Evolutionary conservation across 2,329 filamentous ascomycete species (phyloP).

Genomic region (Colletotrichum plurivorum): DNA sequence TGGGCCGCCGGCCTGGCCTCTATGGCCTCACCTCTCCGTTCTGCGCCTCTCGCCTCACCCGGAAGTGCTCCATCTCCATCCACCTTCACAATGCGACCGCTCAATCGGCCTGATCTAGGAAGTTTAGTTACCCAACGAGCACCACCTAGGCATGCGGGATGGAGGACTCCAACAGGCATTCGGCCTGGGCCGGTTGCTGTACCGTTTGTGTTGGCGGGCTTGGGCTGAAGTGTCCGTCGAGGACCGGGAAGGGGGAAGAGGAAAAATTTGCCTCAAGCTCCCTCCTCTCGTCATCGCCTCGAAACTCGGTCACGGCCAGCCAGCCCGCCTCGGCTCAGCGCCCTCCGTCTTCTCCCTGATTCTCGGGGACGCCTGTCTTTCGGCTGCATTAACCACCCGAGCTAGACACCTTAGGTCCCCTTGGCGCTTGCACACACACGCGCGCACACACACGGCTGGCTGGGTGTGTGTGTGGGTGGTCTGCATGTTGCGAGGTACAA

Average conservation of each 20-base stretch:
- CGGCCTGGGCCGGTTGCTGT: slow-evolving; percentile 9
- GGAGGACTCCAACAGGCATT: slow-evolving; percentile 37
- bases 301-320: slow-evolving; percentile 1
- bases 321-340: slow-evolving; percentile 17
- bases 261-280: slow-evolving; percentile 16
- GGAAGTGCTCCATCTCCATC: slow-evolving; percentile 10
- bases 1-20: slow-evolving; percentile 27
- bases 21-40: neutral
- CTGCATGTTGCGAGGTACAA: slow-evolving; percentile 3
- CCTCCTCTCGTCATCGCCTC: slow-evolving; percentile 10
- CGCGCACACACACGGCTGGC: neutral
- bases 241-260: too few species aligned
- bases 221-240: slow-evolving; percentile 2
- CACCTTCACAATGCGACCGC: neutral
- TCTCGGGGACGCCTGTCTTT: slow-evolving; percentile 16
- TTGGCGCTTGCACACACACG: slow-evolving; percentile 22
- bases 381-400: slow-evolving; percentile 17
- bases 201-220: neutral
- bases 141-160: neutral
- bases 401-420: slow-evolving; percentile 12
- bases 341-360: slow-evolving; percentile 2
- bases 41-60: slow-evolving; percentile 36
- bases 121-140: too few species aligned
- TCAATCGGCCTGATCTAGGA: too few species aligned
- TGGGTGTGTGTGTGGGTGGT: neutral